Evolutionary conservation across 371 early-diverging fungal genomes (phyloP).

Genomic region (Dichotomocladium elegans): DNA sequence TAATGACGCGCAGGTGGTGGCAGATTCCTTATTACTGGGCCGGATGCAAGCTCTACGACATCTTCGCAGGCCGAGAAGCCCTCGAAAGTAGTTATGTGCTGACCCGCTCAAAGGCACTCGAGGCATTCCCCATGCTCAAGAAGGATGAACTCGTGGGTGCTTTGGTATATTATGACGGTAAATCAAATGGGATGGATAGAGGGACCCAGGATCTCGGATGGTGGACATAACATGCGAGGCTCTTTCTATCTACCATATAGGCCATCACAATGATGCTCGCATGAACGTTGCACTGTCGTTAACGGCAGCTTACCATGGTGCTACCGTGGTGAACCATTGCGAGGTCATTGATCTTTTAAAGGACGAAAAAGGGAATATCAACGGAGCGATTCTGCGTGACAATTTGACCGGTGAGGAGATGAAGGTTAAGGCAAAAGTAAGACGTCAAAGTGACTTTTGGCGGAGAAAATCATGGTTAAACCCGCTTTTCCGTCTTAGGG

Average conservation of each 20-base stretch:
- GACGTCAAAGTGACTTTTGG: too few relatives aligned
- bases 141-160: conserved; percentile 90
- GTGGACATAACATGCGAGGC: neutral
- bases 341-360: conserved; percentile 87
- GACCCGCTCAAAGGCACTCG: conserved; percentile 80
- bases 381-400: conserved; percentile 86
- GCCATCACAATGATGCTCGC: conserved; percentile 97
- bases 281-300: conserved; percentile 96
- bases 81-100: conserved; percentile 88
- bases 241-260: conserved; percentile 22
- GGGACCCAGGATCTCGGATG: neutral
- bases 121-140: conserved; percentile 95
- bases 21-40: conserved; percentile 97
- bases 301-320: conserved; percentile 94
- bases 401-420: conserved; percentile 86
- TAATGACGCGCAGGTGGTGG: too few relatives aligned
- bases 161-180: conserved; percentile 97
- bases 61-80: conserved; percentile 90
- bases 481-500: too few relatives aligned
- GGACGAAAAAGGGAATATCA: conserved; percentile 59
- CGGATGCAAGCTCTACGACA: conserved; percentile 95
- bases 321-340: conserved; percentile 93
- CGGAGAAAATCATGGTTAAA: too few relatives aligned
- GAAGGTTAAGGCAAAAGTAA: conserved; percentile 81
- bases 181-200: neutral